These are phyloP conservation scores for Arthromyces matolae DNA, from an alignment of 768 basidiomycete genomes.

Conservation along the genomic window DNA sequence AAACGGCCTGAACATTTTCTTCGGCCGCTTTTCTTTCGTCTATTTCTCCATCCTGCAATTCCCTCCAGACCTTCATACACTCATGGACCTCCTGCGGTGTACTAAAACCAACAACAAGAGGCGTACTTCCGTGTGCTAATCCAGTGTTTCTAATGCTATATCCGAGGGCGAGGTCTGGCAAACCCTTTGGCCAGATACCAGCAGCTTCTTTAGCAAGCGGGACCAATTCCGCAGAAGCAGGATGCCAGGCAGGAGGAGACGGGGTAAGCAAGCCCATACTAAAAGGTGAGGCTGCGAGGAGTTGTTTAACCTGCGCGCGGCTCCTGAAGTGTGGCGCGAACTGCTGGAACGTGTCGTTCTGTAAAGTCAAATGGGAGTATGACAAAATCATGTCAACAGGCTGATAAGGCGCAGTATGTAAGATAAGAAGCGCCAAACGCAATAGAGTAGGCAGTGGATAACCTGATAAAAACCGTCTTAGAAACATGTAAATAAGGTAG, in stretches of 20 bases:
- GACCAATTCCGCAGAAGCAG: constrained; percentile 53
- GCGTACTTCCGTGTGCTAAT: constrained; percentile 38
- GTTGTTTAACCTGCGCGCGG: constrained; percentile 63
- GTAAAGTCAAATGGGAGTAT: constrained; percentile 77
- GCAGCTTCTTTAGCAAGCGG: constrained; percentile 40
- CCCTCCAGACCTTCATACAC: constrained; percentile 64
- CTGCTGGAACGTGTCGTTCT: constrained; percentile 57
- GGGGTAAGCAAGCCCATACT: constrained; percentile 76
- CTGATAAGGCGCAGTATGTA: constrained; percentile 59
- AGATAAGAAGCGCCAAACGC: constrained; percentile 72
- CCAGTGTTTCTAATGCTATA: constrained; percentile 56
- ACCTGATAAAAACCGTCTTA: constrained; percentile 38
- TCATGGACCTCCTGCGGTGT: constrained; percentile 72
- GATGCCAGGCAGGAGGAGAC: constrained; percentile 68
- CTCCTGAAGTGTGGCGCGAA: constrained; percentile 55
- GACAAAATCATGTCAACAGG: constrained; percentile 79
- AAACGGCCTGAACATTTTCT: constrained; percentile 37
- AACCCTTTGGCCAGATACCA: constrained; percentile 38
- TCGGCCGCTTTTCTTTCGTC: constrained; percentile 41
- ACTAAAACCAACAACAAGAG: constrained; percentile 72
- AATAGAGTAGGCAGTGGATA: constrained; percentile 82
- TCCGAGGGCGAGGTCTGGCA: constrained; percentile 70
- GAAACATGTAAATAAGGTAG: not conserved
- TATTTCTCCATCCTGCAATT: constrained; percentile 40
- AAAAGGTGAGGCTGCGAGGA: constrained; percentile 78